These are phyloP conservation scores for Mesembryanthemum crystallinum DNA, from an alignment of 148 eudicot genomes.

Conservation along the genomic window DNA sequence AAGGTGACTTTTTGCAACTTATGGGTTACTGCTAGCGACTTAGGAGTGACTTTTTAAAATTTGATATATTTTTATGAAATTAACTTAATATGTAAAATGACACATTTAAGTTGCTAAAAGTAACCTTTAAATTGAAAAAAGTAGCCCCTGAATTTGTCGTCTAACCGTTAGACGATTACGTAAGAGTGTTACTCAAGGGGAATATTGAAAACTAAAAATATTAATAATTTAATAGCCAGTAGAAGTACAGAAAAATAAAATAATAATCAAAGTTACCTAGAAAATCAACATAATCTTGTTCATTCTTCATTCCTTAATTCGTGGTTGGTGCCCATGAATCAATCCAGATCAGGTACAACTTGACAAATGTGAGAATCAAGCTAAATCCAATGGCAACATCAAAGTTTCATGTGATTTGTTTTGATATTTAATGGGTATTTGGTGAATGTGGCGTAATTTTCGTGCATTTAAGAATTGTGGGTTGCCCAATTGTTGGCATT, in stretches of 20 bases:
- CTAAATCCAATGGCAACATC: background rate
- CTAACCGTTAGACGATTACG: too few species aligned
- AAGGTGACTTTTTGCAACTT: too few species aligned
- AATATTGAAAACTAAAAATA: background rate
- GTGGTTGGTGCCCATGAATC: slow-evolving; percentile 4
- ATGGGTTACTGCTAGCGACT: too few species aligned
- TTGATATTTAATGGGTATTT: background rate
- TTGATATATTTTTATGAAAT: too few species aligned
- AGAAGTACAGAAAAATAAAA: background rate
- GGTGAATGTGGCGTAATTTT: slow-evolving; percentile 1
- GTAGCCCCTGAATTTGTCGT: too few species aligned
- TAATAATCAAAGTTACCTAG: background rate
- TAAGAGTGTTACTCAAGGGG: too few species aligned
- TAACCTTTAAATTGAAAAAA: too few species aligned
- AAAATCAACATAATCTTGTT: background rate
- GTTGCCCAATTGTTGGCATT: background rate
- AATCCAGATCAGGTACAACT: slow-evolving; percentile 3
- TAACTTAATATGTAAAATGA: too few species aligned
- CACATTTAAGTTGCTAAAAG: too few species aligned
- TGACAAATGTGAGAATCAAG: slow-evolving; percentile 18
- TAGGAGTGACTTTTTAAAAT: too few species aligned
- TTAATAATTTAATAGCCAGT: background rate
- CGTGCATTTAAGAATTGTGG: slow-evolving; percentile 1
- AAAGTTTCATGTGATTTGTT: slow-evolving; percentile 15
- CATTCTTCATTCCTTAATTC: background rate